Evolutionary conservation across 1,139 yeast genomes (phyloP).

Genomic region (Tardiomyces blankii): DNA sequence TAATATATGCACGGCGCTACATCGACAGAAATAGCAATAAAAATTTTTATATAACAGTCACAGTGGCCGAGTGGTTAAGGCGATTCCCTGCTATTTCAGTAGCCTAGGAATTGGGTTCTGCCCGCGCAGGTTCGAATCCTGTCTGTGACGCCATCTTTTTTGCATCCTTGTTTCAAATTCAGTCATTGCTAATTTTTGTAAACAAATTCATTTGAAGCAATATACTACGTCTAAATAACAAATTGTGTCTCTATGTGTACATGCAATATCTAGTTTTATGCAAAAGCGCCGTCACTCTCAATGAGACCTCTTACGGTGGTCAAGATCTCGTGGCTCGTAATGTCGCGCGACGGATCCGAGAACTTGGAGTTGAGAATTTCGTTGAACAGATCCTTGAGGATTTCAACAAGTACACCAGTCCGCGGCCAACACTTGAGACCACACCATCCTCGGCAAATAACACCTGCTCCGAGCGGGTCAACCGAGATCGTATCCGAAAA

Average conservation of each 20-base stretch:
- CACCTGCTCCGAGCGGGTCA: slow-evolving; percentile 42
- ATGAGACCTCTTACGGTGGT: slow-evolving; percentile 1
- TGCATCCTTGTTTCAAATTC: not conserved
- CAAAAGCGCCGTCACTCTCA: not conserved
- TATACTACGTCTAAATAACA: no score
- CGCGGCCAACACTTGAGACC: slow-evolving; percentile 89
- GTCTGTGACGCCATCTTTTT: slow-evolving; percentile 54
- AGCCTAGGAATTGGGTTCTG: slow-evolving; percentile 65
- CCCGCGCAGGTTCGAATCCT: slow-evolving; percentile 89
- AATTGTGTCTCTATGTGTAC: no score
- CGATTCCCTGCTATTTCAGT: slow-evolving; percentile 62
- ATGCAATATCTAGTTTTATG: no score
- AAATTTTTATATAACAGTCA: slow-evolving; percentile 21
- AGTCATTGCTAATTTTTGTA: no score
- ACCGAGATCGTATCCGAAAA: slow-evolving; percentile 73
- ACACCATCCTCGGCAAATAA: slow-evolving; percentile 59
- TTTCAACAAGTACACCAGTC: slow-evolving; percentile 74
- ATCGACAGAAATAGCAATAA: no score
- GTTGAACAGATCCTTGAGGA: slow-evolving; percentile 56
- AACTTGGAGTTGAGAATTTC: slow-evolving; percentile 50
- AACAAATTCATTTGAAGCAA: no score
- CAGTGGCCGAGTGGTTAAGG: slow-evolving; percentile 88
- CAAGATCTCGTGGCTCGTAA: slow-evolving; percentile 18
- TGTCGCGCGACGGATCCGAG: slow-evolving; percentile 29
- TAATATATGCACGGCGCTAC: no score